These are phyloP conservation scores for Atkinsonella texensis DNA, from an alignment of 2,329 filamentous ascomycete genomes.

Conservation along the genomic window DNA sequence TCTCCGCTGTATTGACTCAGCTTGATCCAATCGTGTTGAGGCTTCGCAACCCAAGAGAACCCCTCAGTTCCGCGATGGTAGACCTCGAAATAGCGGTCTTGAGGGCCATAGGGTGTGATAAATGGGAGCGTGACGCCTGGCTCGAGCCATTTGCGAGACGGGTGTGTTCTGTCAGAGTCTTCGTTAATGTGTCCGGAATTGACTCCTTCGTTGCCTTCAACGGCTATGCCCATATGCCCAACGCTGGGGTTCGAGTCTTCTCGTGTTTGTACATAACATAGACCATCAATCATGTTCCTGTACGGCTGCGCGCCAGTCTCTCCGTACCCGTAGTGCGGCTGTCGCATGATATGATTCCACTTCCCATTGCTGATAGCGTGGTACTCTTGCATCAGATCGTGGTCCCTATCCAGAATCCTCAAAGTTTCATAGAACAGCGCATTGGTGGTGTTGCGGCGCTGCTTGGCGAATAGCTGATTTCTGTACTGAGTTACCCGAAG, in stretches of 20 bases:
- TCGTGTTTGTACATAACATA: conserved; percentile 38
- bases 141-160: conserved; percentile 22
- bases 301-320: conserved; percentile 24
- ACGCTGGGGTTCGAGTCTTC: conserved; percentile 36
- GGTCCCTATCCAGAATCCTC: conserved; percentile 39
- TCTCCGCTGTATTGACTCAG: conserved; percentile 18
- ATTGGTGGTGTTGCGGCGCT: conserved; percentile 46
- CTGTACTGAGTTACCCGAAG: conserved; percentile 32
- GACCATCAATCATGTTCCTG: conserved; percentile 41
- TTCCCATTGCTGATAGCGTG: conserved; percentile 39
- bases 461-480: conserved; percentile 42
- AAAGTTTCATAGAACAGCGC: conserved; percentile 32
- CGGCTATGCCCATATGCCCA: conserved; percentile 22
- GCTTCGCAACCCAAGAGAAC: conserved; percentile 18
- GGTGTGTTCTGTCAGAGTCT: conserved; percentile 39
- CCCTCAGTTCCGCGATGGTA: conserved; percentile 21
- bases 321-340: conserved; percentile 33
- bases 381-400: conserved; percentile 37
- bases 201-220: conserved; percentile 21
- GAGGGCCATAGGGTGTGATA: conserved; percentile 19
- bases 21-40: conserved; percentile 21
- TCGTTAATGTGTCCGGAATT: conserved; percentile 33
- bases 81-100: conserved; percentile 22
- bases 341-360: conserved; percentile 44
- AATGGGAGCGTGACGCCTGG: conserved; percentile 18